Conservation (phyloP, 2,329 filamentous ascomycete species). For the Cylindrodendrum hubeiense region DNA sequence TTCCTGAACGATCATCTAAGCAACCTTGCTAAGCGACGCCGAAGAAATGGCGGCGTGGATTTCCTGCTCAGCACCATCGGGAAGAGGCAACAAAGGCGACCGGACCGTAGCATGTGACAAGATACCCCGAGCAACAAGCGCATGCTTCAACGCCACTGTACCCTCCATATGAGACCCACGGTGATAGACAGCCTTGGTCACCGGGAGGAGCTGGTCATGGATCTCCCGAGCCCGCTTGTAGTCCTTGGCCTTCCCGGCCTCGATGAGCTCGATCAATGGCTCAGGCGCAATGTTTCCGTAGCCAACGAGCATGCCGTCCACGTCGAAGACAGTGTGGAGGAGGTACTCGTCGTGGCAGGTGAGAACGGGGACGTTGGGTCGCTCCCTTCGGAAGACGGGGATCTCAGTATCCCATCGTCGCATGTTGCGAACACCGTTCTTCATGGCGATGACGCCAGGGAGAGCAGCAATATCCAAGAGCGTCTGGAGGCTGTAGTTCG, state of each 20-base stretch:
- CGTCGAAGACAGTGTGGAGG: constrained; percentile 63
- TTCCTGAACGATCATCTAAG: constrained; percentile 4
- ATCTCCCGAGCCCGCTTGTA: constrained; percentile 61
- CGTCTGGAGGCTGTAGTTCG: constrained; percentile 63
- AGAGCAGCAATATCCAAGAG: constrained; percentile 65
- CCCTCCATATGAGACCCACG: constrained; percentile 68
- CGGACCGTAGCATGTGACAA: constrained; percentile 62
- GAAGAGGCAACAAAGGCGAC: constrained; percentile 59
- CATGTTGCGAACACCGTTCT: constrained; percentile 69
- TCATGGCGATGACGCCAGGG: constrained; percentile 67
- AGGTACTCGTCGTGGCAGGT: constrained; percentile 67
- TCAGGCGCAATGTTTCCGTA: constrained; percentile 67
- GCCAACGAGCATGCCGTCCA: constrained; percentile 66
- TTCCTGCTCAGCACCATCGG: constrained; percentile 56
- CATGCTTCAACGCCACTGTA: constrained; percentile 64
- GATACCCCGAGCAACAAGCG: constrained; percentile 63
- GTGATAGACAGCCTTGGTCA: constrained; percentile 67
- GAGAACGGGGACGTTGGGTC: constrained; percentile 62
- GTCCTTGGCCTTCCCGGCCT: constrained; percentile 62
- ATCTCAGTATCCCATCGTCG: constrained; percentile 69
- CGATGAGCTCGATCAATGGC: constrained; percentile 61
- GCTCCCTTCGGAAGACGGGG: constrained; percentile 61
- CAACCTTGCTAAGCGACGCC: constrained; percentile 39
- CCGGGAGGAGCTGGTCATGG: constrained; percentile 63
- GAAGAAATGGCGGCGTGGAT: constrained; percentile 55